Percentiles rank a stretch among this genome's conserved stretches.
These are phyloP conservation scores for Zygotorulaspora sp. DNA, from an alignment of 805 yeast genomes.

Conservation along the genomic window DNA sequence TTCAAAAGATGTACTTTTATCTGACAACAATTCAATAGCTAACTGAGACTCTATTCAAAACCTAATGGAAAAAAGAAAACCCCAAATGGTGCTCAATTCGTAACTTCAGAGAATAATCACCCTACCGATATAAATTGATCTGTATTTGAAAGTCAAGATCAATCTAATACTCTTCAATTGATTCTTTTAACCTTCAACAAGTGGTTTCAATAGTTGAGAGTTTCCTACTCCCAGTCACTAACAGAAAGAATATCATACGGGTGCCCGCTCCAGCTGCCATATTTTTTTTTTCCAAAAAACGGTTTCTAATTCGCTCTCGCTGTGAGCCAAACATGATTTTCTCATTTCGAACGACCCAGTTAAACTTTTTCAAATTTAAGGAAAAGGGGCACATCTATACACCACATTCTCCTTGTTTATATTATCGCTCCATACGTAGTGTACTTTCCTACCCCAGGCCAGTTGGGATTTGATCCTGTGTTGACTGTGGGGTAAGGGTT, in stretches of 20 bases:
- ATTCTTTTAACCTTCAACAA: not conserved
- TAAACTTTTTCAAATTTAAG: no score
- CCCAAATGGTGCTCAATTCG: not conserved
- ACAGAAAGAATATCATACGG: not conserved
- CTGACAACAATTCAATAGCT: no score
- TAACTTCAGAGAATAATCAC: no score
- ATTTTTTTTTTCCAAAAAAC: slow-evolving; percentile 1
- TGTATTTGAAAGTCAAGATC: no score
- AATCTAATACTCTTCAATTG: no score
- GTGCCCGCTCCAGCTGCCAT: slow-evolving; percentile 1
- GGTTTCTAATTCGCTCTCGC: slow-evolving; percentile 3
- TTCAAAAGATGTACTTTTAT: not conserved
- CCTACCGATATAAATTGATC: no score
- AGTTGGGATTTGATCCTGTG: no score
- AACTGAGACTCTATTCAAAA: not conserved
- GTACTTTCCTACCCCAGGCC: no score
- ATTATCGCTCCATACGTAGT: no score
- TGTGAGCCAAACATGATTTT: slow-evolving; percentile 1
- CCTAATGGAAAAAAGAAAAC: not conserved
- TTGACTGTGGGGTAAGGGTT: no score
- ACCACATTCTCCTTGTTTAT: not conserved
- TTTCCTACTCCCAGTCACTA: not conserved
- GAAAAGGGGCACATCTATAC: not conserved
- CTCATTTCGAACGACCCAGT: no score
- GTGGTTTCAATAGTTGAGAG: slow-evolving; percentile 1